phyloP scores from a whole-genome alignment of 345 rosid genomes.

The Gossypium bickii region DNA sequence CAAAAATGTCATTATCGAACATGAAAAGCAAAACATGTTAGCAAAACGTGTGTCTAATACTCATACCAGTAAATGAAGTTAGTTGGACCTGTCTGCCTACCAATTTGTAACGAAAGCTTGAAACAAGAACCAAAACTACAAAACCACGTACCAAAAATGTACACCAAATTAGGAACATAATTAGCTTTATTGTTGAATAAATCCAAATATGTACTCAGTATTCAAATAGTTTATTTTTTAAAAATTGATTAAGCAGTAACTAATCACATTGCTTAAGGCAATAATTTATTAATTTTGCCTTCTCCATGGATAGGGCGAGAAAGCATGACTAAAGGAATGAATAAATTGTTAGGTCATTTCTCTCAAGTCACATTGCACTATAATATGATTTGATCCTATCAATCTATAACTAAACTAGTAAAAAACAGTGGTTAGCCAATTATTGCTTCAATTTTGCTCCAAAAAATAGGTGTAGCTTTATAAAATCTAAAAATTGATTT shows the following conservation, averaged over 20 bases:
- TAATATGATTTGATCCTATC: neutral
- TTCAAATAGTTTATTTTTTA: neutral
- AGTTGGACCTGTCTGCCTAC: constrained; percentile 18
- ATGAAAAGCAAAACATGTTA: neutral
- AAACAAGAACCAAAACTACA: neutral
- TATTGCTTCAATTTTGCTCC: no score
- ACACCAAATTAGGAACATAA: neutral
- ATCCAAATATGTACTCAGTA: neutral
- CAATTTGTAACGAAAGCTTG: neutral
- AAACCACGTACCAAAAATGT: neutral
- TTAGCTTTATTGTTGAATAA: neutral
- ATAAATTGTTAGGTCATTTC: neutral
- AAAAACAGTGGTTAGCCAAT: neutral
- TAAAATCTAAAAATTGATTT: no score
- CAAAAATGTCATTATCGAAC: neutral
- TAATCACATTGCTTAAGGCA: no score
- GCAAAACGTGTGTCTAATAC: neutral
- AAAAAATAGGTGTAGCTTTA: no score
- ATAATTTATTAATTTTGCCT: no score
- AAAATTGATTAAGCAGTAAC: no score
- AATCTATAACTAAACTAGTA: neutral
- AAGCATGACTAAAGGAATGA: neutral
- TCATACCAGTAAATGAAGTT: neutral
- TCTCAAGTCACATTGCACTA: neutral
- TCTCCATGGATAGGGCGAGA: neutral